Evolutionary conservation across 1,139 yeast species (phyloP).

Genomic region (Geotrichum reessii): DNA sequence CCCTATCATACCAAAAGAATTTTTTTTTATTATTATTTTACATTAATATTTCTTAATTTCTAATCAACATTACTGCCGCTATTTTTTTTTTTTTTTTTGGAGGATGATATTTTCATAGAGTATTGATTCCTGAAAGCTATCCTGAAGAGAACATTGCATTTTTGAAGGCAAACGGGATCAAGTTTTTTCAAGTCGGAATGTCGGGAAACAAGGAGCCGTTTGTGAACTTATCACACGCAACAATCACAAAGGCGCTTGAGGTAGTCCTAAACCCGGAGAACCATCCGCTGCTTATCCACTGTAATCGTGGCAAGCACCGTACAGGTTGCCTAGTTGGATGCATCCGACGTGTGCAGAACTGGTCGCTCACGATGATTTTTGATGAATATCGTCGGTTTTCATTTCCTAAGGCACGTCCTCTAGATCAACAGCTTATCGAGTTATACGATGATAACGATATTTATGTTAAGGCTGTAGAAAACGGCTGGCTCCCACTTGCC

Average conservation of each 20-base stretch:
- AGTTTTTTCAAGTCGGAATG: constrained; percentile 81
- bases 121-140: constrained; percentile 86
- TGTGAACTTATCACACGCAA: constrained; percentile 69
- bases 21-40: not conserved
- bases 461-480: constrained; percentile 46
- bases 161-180: constrained; percentile 53
- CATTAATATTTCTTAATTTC: not conserved
- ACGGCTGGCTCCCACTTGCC: constrained; percentile 57
- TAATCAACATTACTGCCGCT: not conserved
- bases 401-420: constrained; percentile 87
- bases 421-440: constrained; percentile 94
- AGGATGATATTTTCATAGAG: constrained; percentile 27
- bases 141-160: constrained; percentile 71
- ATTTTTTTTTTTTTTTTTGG: not conserved
- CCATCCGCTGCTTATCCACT: constrained; percentile 88
- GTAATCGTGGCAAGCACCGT: constrained; percentile 93
- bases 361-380: constrained; percentile 90
- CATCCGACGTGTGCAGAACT: constrained; percentile 74
- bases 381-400: constrained; percentile 94
- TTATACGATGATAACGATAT: constrained; percentile 67
- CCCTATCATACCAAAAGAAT: not conserved
- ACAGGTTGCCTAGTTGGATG: constrained; percentile 97
- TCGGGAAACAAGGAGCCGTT: constrained; percentile 95
- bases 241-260: constrained; percentile 74
- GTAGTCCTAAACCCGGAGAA: constrained; percentile 76